Base-by-base conservation (phyloP, 768 basidiomycete genomes). In the Boletus rufocinnamomeus region DNA sequence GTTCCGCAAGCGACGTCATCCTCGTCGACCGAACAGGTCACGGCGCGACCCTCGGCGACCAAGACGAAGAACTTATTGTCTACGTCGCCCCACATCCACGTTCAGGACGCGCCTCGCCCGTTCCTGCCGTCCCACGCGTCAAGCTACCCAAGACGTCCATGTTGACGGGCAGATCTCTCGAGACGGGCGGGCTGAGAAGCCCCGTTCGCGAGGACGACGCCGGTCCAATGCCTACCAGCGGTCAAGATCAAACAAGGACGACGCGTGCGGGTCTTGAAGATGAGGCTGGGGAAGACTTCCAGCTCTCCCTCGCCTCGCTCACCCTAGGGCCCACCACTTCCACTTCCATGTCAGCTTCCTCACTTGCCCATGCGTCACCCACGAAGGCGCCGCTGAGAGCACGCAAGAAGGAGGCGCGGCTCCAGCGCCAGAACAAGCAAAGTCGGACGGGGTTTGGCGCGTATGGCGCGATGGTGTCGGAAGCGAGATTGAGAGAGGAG, bases 81-180 rank as follows among this genome's bases (percentile, higher is more conserved):
- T 91, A 91, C 65, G 85, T 84, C 27, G 88, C 89, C 0, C 89
- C 90, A 0, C 82, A 88, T 65, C 89, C 89, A 6, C 82, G 87
- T 1, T 64, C 64, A 4, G 52, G 54, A 4, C 53, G 58, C 25
- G 46, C 34, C 28, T 61, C 69, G 5, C 68, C 67, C 45, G 2
- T 47, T 8, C 52, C 65, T 9, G 9, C 56, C 43, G 19, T 60
- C 6, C 64, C 65, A 1, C 56, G 54, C 9, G 61, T 64, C 51
- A 49, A 55, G 27, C 43, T 70, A 17, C 63, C 71, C 16, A 37
- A 52, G 5, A 68, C 63, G 34, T 73, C 71, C 4, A 57, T 72
- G 51, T 50, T 74, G 44, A 72, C 69, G 1, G 70, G 72, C 2
- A 58, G 30, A 6, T 14, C 58, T 3, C 4, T 37, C 50, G 25